Conservation (phyloP, 805 yeast genomes). For the Starmerella geochares region DNA sequence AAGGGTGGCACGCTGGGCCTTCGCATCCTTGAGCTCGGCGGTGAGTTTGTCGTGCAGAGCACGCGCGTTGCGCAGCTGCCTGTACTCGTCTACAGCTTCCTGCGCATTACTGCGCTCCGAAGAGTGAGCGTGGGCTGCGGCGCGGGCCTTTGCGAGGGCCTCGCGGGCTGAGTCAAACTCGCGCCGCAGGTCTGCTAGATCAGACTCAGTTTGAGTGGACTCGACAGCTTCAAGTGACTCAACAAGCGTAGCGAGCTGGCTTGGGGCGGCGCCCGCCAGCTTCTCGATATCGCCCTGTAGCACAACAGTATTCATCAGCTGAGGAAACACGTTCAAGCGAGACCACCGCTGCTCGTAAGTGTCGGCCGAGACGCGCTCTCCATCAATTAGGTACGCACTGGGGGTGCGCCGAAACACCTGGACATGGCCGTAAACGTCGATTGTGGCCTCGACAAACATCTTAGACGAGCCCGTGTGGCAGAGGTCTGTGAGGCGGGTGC, state of each 20-base stretch:
- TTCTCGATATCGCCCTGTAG: slow-evolving; percentile 96
- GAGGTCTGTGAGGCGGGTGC: slow-evolving; percentile 61
- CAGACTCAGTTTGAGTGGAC: slow-evolving; percentile 47
- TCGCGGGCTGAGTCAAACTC: slow-evolving; percentile 60
- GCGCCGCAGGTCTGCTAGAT: slow-evolving; percentile 47
- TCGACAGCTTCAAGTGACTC: slow-evolving; percentile 52
- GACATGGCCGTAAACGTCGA: slow-evolving; percentile 7
- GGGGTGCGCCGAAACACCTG: slow-evolving; percentile 19
- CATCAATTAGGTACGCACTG: slow-evolving; percentile 15
- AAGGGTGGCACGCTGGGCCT: slow-evolving; percentile 10
- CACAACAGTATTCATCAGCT: slow-evolving; percentile 83
- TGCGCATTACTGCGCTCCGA: slow-evolving; percentile 65
- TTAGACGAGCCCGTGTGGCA: slow-evolving; percentile 39
- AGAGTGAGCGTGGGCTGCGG: slow-evolving; percentile 53
- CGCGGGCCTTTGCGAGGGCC: slow-evolving; percentile 47
- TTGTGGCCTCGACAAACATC: slow-evolving; percentile 15
- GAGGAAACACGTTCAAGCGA: slow-evolving; percentile 69
- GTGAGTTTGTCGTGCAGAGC: slow-evolving; percentile 30
- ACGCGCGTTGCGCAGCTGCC: slow-evolving; percentile 48
- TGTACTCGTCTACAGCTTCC: slow-evolving; percentile 40
- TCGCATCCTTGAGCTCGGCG: slow-evolving; percentile 10
- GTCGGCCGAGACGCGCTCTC: slow-evolving; percentile 6
- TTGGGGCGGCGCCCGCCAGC: slow-evolving; percentile 77
- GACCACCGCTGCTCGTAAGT: slow-evolving; percentile 60
- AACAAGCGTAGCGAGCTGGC: slow-evolving; percentile 58